Conservation (phyloP, 176 grass and related monocot genomes). For the Hordeum vulgare region DNA sequence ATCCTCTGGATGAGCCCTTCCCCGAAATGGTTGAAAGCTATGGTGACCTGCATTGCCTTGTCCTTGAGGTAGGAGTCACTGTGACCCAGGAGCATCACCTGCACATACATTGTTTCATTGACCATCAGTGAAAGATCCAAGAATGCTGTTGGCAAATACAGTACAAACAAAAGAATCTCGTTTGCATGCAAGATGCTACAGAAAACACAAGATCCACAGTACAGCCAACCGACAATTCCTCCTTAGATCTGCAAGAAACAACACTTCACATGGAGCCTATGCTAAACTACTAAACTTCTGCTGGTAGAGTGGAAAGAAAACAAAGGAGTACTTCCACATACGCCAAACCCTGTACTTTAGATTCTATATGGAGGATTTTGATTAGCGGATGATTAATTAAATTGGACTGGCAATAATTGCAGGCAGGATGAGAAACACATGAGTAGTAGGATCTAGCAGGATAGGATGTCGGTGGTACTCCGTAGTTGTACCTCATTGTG, state of each 20-base stretch:
- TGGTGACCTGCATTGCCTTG: conserved; percentile 88
- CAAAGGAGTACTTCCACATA: conserved; percentile 15
- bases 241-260: conserved; percentile 10
- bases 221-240: conserved; percentile 35
- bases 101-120: conserved; percentile 12
- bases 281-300: conserved; percentile 14
- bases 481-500: conserved; percentile 71
- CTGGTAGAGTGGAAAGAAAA: neutral
- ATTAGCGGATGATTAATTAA: conserved; percentile 9
- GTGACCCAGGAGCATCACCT: conserved; percentile 88
- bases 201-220: neutral
- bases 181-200: neutral
- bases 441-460: conserved; percentile 4
- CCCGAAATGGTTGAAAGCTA: conserved; percentile 89
- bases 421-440: neutral
- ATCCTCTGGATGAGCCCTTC: conserved; percentile 77
- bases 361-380: conserved; percentile 14
- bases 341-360: neutral
- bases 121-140: conserved; percentile 8
- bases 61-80: conserved; percentile 79
- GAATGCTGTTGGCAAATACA: neutral
- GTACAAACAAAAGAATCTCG: neutral
- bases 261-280: neutral
- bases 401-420: conserved; percentile 11
- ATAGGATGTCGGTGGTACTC: neutral